Conservation (phyloP, 164 flowering plant species). For the Berberis thunbergii region DNA sequence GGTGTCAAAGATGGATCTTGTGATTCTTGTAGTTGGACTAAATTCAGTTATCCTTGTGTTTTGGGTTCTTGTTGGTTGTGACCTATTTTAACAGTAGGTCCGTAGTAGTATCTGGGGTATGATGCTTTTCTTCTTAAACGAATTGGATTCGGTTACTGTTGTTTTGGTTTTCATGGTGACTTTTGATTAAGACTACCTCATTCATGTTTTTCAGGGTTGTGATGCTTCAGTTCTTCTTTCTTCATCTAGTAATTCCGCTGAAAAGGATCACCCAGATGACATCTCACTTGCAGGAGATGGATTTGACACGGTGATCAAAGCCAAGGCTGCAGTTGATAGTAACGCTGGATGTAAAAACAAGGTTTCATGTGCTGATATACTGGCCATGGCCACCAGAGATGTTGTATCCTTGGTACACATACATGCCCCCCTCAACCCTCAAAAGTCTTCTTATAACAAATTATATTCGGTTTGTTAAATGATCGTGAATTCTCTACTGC, state of each 20-base stretch:
- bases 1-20: no score
- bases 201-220: slow-evolving; percentile 37
- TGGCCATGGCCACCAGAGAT: slow-evolving; percentile 77
- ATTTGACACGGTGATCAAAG: slow-evolving; percentile 82
- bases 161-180: no score
- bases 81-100: no score
- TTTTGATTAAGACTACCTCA: no score
- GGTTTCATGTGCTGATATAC: slow-evolving; percentile 96
- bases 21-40: no score
- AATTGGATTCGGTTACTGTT: no score
- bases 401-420: slow-evolving; percentile 13
- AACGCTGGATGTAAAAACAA: slow-evolving; percentile 46
- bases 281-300: slow-evolving; percentile 84
- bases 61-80: no score
- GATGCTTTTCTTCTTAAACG: no score
- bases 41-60: no score
- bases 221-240: slow-evolving; percentile 71
- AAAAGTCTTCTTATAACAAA: background rate
- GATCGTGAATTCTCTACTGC: slow-evolving; percentile 4
- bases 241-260: slow-evolving; percentile 52
- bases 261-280: slow-evolving; percentile 75
- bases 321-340: slow-evolving; percentile 67
- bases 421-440: background rate
- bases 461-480: background rate
- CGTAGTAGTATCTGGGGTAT: no score